Evolutionary conservation across 345 rosid genomes (phyloP), one percentile per base, ranked within the genome.

Genomic region (Moricandia moricandioides): DNA sequence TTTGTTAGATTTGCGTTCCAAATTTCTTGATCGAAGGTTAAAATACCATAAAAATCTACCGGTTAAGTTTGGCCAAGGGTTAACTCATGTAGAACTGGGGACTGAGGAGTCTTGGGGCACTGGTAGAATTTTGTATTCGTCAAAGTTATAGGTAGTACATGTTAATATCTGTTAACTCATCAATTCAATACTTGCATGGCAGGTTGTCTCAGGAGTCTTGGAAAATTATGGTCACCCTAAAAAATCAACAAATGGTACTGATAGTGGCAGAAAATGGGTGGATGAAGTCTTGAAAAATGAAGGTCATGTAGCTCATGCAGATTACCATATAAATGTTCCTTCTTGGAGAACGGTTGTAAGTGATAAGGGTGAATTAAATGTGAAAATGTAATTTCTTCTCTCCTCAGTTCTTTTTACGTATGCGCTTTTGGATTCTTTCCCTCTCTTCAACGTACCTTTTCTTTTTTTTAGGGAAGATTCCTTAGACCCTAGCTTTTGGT

Each of bases 201-300:
- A 96, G 99, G 82, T 96, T 82, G 96, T 96, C 76, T 78, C 92
- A 66, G 95, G 85, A 62, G 93, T 91, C 63, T 78, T 96, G 83
- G 98, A 96, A 83, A 96, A 91, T 64, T 96, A 89, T 73, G 84
- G 82, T 62, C 81, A 76, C 37, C 67, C 79, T 18, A 86, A 83
- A 79, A 79, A 18, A 74, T 54, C 62, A 33, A 86, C 83, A 77
- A 84, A 78, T 84, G 69, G 64, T 80, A 81, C 69, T 70, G 80
- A 73, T 43, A 68, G 75, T 69, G 84, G 85, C 62, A 87, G 79
- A 76, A 83, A 82, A 59, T 92, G 91, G 95, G 90, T 86, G 81
- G 84, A 90, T 51, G 97, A 89, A 83, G 91, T 91, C 78, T 80
- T 84, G 66, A 88, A 90, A 76, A 83, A 84, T 71, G 94, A 95